phyloP scores from a whole-genome alignment of 164 flowering plant genomes.

The Sextonia rubra region DNA sequence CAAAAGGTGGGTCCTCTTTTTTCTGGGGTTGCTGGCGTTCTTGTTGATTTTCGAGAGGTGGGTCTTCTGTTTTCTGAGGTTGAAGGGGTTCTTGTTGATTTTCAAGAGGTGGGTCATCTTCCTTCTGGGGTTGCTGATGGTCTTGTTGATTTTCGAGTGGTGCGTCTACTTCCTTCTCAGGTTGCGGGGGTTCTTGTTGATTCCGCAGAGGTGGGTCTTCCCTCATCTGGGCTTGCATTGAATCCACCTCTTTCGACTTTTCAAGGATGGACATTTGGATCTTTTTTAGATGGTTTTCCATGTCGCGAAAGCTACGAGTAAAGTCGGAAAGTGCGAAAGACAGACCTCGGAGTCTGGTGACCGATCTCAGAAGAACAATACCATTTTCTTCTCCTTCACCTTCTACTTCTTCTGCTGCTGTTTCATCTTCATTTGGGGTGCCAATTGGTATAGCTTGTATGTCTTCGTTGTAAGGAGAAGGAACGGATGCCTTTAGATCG shows the following conservation, averaged over 20 bases:
- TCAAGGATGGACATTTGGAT: conserved; percentile 25
- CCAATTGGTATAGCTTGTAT: background rate
- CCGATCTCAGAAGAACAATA: background rate
- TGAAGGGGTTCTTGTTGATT: background rate
- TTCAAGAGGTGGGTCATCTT: background rate
- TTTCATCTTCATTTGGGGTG: too few species aligned
- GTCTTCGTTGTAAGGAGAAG: background rate
- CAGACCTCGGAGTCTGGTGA: conserved; percentile 23
- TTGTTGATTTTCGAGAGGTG: conserved; percentile 11
- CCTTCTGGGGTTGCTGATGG: background rate
- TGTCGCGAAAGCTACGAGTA: conserved; percentile 28
- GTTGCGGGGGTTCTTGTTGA: conserved; percentile 1
- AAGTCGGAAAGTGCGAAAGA: conserved; percentile 32
- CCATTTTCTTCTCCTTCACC: background rate
- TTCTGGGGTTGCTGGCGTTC: background rate
- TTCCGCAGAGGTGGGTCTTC: background rate
- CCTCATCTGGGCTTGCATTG: background rate
- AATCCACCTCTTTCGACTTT: conserved; percentile 1
- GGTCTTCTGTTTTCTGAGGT: background rate
- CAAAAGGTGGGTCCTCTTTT: background rate
- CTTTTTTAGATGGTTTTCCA: conserved; percentile 39
- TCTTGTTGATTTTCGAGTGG: background rate
- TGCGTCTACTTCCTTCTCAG: background rate
- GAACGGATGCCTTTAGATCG: background rate
- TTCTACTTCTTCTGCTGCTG: background rate